These are phyloP conservation scores for Yarrowia osloensis DNA, from an alignment of 805 yeast species.

Conservation along the genomic window DNA sequence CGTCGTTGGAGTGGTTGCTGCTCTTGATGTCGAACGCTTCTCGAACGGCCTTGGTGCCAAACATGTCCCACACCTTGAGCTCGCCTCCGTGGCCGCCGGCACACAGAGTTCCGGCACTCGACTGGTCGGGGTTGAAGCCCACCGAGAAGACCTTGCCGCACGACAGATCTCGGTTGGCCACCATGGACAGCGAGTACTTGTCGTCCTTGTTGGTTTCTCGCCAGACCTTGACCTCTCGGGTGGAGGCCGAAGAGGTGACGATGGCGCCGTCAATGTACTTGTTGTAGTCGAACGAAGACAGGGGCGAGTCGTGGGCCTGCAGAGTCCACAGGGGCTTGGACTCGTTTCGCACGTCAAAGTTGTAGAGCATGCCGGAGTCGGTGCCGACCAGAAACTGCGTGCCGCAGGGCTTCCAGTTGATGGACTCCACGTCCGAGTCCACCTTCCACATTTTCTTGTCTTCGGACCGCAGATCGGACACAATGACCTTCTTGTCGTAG, in stretches of 20 bases:
- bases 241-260: constrained; percentile 89
- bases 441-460: constrained; percentile 58
- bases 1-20: constrained; percentile 22
- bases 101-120: constrained; percentile 78
- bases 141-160: constrained; percentile 87
- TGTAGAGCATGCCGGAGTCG: constrained; percentile 84
- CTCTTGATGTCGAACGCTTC: constrained; percentile 54
- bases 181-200: constrained; percentile 72
- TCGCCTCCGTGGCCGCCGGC: constrained; percentile 86
- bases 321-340: constrained; percentile 84
- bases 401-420: constrained; percentile 63
- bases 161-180: constrained; percentile 86
- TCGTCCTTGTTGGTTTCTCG: constrained; percentile 55
- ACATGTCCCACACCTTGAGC: constrained; percentile 89
- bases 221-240: constrained; percentile 85
- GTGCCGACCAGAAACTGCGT: constrained; percentile 77
- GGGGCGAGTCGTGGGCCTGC: constrained; percentile 95
- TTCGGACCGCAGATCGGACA: constrained; percentile 82
- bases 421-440: constrained; percentile 83
- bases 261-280: constrained; percentile 67
- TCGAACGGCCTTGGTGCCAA: constrained; percentile 79
- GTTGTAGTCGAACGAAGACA: constrained; percentile 77
- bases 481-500: constrained; percentile 75
- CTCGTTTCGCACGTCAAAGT: constrained; percentile 77
- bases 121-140: constrained; percentile 82